Conservation (phyloP, 768 basidiomycete species). For the Dacryopinax primogenitus region DNA sequence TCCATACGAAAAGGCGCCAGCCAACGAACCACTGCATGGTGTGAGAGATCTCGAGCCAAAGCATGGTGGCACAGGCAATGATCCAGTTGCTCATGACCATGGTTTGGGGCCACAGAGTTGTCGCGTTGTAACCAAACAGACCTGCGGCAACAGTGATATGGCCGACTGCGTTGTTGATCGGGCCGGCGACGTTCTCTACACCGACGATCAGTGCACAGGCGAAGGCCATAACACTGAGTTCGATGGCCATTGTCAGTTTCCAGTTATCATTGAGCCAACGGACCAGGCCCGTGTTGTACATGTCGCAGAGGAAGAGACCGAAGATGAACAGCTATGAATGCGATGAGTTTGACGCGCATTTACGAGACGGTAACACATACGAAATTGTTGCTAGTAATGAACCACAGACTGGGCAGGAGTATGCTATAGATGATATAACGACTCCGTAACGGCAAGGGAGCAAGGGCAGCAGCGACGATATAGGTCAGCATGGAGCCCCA, state of each 20-base stretch:
- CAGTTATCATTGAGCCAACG: constrained; percentile 24
- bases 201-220: constrained; percentile 21
- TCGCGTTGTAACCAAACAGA: constrained; percentile 20
- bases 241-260: constrained; percentile 23
- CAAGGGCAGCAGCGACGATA: constrained; percentile 22
- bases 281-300: constrained; percentile 22
- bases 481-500: constrained; percentile 25
- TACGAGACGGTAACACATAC: constrained; percentile 11
- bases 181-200: constrained; percentile 19
- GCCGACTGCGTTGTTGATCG: constrained; percentile 21
- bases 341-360: neutral
- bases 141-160: constrained; percentile 21
- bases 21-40: constrained; percentile 25
- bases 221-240: constrained; percentile 21
- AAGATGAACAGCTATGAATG: constrained; percentile 18
- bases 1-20: constrained; percentile 24
- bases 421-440: constrained; percentile 21
- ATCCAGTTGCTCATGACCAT: constrained; percentile 22
- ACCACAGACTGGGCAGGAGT: constrained; percentile 21
- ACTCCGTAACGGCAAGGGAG: constrained; percentile 22
- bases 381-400: constrained; percentile 22
- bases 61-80: neutral
- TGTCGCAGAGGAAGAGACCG: constrained; percentile 22
- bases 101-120: constrained; percentile 23
- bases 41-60: constrained; percentile 24